These are phyloP conservation scores for Symbiodinium pilosum DNA, from an alignment of 73 alveolate genomes.

Conservation along the genomic window DNA sequence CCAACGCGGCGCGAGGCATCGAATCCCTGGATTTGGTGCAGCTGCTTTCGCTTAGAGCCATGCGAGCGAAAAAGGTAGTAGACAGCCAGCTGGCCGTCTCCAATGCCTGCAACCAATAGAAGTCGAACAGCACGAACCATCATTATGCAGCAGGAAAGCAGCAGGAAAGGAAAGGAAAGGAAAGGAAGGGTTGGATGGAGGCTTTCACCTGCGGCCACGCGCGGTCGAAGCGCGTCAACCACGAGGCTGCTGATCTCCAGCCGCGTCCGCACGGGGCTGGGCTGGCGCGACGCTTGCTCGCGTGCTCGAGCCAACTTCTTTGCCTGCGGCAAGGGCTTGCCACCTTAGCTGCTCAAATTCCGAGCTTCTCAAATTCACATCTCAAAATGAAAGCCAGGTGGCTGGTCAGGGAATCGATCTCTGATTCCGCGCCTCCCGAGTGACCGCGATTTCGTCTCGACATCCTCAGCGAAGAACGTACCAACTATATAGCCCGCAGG, in stretches of 20 bases:
- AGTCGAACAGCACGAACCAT: neutral
- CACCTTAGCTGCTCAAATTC: neutral
- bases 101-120: constrained; percentile 6
- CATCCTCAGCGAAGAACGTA: neutral
- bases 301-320: constrained; percentile 49
- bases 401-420: neutral
- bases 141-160: neutral
- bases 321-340: constrained; percentile 28
- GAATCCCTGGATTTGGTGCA: constrained; percentile 88
- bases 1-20: constrained; percentile 87
- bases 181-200: neutral
- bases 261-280: constrained; percentile 22
- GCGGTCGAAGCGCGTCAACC: constrained; percentile 88
- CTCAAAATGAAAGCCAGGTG: too few relatives aligned
- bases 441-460: neutral
- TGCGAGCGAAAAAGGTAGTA: constrained; percentile 88
- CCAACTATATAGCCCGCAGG: too few relatives aligned
- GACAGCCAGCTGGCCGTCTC: constrained; percentile 91
- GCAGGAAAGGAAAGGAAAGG: neutral
- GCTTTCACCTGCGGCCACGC: constrained; percentile 54
- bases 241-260: constrained; percentile 20
- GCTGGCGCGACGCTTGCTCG: constrained; percentile 30
- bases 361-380: too few relatives aligned
- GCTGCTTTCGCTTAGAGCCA: constrained; percentile 88
- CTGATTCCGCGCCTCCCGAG: neutral